Base-by-base conservation (phyloP, 257 asterid species). In the Forsythia suspensa region DNA sequence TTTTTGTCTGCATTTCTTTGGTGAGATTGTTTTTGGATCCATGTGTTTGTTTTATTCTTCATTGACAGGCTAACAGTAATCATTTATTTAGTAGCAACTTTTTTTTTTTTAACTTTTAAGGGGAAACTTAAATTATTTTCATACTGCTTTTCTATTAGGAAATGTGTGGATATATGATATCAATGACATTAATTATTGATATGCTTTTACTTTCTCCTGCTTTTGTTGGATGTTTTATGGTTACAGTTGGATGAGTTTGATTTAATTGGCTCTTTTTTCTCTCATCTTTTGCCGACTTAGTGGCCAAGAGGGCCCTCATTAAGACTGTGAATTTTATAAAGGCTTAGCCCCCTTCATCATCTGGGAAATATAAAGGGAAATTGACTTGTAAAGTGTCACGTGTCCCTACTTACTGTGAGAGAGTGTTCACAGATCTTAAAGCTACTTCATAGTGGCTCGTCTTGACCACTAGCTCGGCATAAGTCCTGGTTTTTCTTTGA, bases 221-320 rank as follows among this genome's bases (percentile, higher is more conserved):
- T 77, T 76, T 80, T 80, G 40, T 24, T 77, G 78, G 38, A 63
- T 75, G 79, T 51, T 63, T 70, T 82, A 40, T 77, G 80, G 84
- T 75, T 77, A 42, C 74, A 55, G 85, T 81, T 86, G 18, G 85
- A 86, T 79, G 79, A 63, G 81, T 83, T 86, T 84, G 80, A 80
- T 87, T 87, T 84, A 75, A 68, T 82, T 80, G 80, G 63, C n/a
- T 74, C 76, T 37, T 51, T 72, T 84, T 77, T 41, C 68, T 43
- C 57, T 74, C 6, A 37, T 5, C 41, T 77, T 73, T 79, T 74
- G 72, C 80, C 82, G 88, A 84, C 75, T 71, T 84, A 70, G 82
- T 82, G 87, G 78, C 73, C 37, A 77, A 71, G 83, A 71, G 89
- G 90, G 86, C 79, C 89, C 91, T 80, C 83, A 83, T 13, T 63